These are phyloP conservation scores for Geosmithia morbida DNA, from an alignment of 2,329 filamentous ascomycete species.

Conservation along the genomic window DNA sequence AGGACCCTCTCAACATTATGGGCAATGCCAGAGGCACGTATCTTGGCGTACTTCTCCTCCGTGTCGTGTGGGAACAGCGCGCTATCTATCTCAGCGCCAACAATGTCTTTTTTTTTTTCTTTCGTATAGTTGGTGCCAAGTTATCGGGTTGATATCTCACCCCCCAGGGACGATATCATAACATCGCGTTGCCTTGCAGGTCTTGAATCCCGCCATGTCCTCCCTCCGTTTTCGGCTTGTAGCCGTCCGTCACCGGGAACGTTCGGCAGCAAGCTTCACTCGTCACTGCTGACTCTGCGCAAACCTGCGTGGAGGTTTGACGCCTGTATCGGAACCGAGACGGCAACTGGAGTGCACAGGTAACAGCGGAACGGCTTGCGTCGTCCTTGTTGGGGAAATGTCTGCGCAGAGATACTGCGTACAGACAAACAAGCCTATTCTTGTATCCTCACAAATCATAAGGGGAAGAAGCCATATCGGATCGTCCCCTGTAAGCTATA, in stretches of 20 bases:
- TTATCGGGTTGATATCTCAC: too few species aligned
- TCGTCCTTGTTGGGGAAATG: too few species aligned
- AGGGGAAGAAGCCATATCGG: too few species aligned
- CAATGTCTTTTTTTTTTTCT: conserved; percentile 16
- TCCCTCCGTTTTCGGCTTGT: conserved; percentile 23
- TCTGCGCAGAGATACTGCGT: too few species aligned
- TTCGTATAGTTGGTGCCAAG: background rate
- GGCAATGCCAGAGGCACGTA: conserved; percentile 13
- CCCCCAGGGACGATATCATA: too few species aligned
- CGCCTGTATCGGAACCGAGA: too few species aligned
- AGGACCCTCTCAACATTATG: background rate
- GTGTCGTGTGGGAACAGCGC: conserved; percentile 24
- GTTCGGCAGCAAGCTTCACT: conserved; percentile 14
- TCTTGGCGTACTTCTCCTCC: conserved; percentile 22
- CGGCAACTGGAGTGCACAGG: too few species aligned
- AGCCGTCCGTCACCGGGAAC: conserved; percentile 22
- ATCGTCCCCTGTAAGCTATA: too few species aligned
- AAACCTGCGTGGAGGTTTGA: too few species aligned
- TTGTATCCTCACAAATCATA: too few species aligned
- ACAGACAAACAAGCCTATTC: too few species aligned
- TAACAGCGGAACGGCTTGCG: too few species aligned
- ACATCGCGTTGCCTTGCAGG: conserved; percentile 21
- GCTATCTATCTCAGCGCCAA: conserved; percentile 15
- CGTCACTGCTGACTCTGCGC: background rate
- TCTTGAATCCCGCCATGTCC: conserved; percentile 22